A percentile compares a stretch with the other conserved stretches of the same genome.
These are phyloP conservation scores for Pythium monospermum DNA, from an alignment of 352 stramenopile species.

Conservation along the genomic window DNA sequence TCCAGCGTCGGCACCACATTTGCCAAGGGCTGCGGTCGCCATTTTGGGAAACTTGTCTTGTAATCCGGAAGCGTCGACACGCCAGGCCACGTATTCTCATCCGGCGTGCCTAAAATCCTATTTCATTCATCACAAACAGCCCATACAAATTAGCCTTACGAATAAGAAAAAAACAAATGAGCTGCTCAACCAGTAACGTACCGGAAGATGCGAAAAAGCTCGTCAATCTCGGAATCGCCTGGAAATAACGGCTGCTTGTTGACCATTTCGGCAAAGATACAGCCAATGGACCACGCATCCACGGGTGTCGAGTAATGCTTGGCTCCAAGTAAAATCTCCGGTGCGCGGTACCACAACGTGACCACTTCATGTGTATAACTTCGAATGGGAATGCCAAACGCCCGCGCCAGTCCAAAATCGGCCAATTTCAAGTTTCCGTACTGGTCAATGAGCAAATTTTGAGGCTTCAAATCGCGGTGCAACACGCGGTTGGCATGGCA, in stretches of 20 bases:
- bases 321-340: conserved; percentile 92
- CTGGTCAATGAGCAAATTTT: conserved; percentile 92
- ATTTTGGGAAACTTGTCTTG: conserved; percentile 97
- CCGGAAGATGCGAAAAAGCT: conserved; percentile 98
- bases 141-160: not conserved
- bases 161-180: conserved; percentile 1
- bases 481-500: conserved; percentile 96
- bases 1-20: conserved; percentile 87
- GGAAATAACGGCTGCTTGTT: conserved; percentile 87
- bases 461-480: conserved; percentile 97
- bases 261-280: conserved; percentile 94
- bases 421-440: conserved; percentile 89
- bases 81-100: conserved; percentile 95
- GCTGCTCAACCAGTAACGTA: conserved; percentile 18
- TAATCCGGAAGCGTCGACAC: conserved; percentile 97
- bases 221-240: conserved; percentile 98
- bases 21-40: conserved; percentile 87
- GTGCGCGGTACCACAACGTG: conserved; percentile 95
- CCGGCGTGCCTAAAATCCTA: conserved; percentile 94
- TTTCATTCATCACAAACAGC: no score
- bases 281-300: conserved; percentile 92
- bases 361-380: conserved; percentile 94
- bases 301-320: conserved; percentile 93
- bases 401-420: conserved; percentile 90
- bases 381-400: conserved; percentile 82